Base-by-base conservation (phyloP, 2,329 filamentous ascomycete species). In the Ascosphaera apis region DNA sequence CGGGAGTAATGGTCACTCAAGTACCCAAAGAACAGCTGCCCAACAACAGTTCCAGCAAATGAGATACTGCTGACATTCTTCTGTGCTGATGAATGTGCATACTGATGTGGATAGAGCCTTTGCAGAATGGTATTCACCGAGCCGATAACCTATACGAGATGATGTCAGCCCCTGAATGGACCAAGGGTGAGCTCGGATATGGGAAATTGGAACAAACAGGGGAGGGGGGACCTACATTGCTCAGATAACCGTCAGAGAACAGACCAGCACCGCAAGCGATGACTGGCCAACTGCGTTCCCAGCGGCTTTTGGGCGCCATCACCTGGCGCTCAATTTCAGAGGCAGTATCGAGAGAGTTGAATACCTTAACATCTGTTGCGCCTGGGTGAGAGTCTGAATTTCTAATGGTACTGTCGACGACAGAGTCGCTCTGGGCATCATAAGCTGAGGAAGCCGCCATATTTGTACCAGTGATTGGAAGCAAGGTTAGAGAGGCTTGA, bases 231-330 rank as follows among this genome's bases (percentile, higher is more conserved):
- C 58, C 46, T 57, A 82, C 79, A 48, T 80, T 82, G 56, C 91
- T 91, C 50, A 92, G 69, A 53, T 92, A 92, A 12, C 84, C 84
- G 53, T 92, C 84, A 16, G 76, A 83, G 56, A 92, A 92, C 2
- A 92, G 65, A 47, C 84, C 84, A 36, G 83, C 79, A 43, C 84
- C 84, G 49, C 82, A 91, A 31, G 83, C 83, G 45, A 92, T 75
- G 1, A 82, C 77, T 11, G 83, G 81, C 65, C 69, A 73, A 13
- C 66, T 58, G 34, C 68, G 60, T 42, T 69, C 58, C 66, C 61
- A 65, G 39, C 58, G 53, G 34, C 48, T 47, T 39, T 61, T 59
- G 8, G 40, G 39, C 4, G 40, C 25, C 25, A 13, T 28, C 9
- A 13, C 8, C 25, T 28, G 25, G 25, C 25, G 25, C 25, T 28